phyloP scores from a whole-genome alignment of 2,329 filamentous ascomycete species.

The Lasiodiplodia sp. region DNA sequence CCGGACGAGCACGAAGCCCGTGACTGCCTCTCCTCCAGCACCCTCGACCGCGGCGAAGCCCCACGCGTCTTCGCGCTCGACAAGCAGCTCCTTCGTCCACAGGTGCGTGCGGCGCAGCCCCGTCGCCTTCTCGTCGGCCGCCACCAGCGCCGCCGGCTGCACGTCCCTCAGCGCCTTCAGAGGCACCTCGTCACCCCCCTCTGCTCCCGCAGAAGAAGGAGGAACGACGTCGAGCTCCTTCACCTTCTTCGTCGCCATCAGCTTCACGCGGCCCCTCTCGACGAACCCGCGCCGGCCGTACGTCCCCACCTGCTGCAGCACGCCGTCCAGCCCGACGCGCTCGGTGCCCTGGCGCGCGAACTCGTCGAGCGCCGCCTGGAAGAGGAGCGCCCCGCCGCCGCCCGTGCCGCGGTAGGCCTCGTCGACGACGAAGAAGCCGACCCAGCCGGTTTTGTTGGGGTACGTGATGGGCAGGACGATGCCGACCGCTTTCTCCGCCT shows the following conservation, averaged over 20 bases:
- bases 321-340: constrained; percentile 46
- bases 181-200: constrained; percentile 33
- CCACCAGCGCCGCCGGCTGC: constrained; percentile 35
- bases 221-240: neutral
- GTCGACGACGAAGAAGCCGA: constrained; percentile 48
- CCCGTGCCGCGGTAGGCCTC: constrained; percentile 41
- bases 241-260: constrained; percentile 35
- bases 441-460: constrained; percentile 48
- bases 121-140: constrained; percentile 41
- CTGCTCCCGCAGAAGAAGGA: neutral
- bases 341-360: constrained; percentile 35
- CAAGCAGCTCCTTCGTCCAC: constrained; percentile 42
- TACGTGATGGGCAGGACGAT: constrained; percentile 44
- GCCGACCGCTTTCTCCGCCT: constrained; percentile 38
- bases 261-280: constrained; percentile 37
- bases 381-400: constrained; percentile 44
- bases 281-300: constrained; percentile 46
- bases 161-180: constrained; percentile 34
- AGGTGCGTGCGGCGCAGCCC: constrained; percentile 42
- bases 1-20: constrained; percentile 38
- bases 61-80: constrained; percentile 38
- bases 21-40: neutral
- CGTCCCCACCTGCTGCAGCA: constrained; percentile 45
- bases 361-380: constrained; percentile 38
- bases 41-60: constrained; percentile 41